Evolutionary conservation across 2,329 filamentous ascomycete species (phyloP), one percentile per base, ranked within the genome.

Genomic region (Cytospora mali): DNA sequence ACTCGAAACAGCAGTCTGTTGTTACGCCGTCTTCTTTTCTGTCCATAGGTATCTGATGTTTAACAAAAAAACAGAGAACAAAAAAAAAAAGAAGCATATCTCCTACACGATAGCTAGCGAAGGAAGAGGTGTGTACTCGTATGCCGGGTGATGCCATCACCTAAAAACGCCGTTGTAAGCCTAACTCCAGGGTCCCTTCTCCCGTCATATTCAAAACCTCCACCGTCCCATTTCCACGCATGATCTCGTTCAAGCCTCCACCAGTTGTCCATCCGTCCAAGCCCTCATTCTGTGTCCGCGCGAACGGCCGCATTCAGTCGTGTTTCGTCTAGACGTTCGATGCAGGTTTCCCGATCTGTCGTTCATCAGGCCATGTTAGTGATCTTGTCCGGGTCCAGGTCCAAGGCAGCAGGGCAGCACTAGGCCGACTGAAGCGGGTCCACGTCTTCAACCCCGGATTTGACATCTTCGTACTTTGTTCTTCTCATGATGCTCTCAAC

Each of bases 401-500:
- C 52, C 31, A 33, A 54, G 58, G 58, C 5, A 51, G 58, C 33
- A 60, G 58, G 42, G 42, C 51, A 54, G 58, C 51, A 52, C 58
- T 67, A 73, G 55, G 66, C 66, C 29, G 68, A 74, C 67, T 85
- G 81, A 68, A 91, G 78, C 27, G 88, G 88, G 72, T 91, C 88
- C 73, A 90, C 81, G 69, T 87, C 84, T 73, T 90, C 86, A 9
- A 88, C 85, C 6, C 85, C 84, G 25, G 83, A 81, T 74, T 81
- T 83, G 69, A 86, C 81, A 28, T 81, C 82, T 64, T 83, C 79
- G 68, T 88, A 88, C 72, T 82, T 81, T 53, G 85, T 92, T 72
- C 95, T 86, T 75, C 95, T 85, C 91, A 99, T 92, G 74, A 98
- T 96, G 65, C 92, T 89, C 77, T 97, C 93, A 29, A 98, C 93